Percentiles rank a stretch among this genome's conserved stretches.
Evolutionary conservation across 768 basidiomycete species (phyloP).

Genomic region (Pleurotus salmoneostramineus): DNA sequence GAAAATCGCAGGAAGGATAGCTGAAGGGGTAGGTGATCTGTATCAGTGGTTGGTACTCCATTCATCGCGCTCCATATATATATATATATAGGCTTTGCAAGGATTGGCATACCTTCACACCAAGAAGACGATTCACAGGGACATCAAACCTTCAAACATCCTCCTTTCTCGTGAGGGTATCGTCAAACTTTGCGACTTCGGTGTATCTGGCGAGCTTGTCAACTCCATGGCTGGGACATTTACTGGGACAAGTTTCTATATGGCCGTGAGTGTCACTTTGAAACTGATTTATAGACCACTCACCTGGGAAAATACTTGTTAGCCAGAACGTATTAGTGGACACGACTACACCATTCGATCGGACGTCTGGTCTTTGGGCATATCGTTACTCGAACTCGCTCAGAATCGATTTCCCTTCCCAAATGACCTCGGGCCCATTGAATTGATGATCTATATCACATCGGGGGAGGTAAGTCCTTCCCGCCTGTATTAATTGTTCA

Average conservation of each 20-base stretch:
- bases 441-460: conserved; percentile 88
- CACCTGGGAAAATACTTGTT: conserved; percentile 7
- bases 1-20: conserved; percentile 85
- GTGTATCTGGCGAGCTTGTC: conserved; percentile 94
- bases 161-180: conserved; percentile 85
- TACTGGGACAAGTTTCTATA: conserved; percentile 96
- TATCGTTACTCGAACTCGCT: conserved; percentile 90
- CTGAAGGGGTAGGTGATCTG: conserved; percentile 75
- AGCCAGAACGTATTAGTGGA: conserved; percentile 95
- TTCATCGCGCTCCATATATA: conserved; percentile 11
- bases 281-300: conserved; percentile 8
- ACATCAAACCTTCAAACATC: conserved; percentile 93
- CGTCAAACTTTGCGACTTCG: conserved; percentile 94
- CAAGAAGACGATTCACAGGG: conserved; percentile 90
- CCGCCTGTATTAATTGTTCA: conserved; percentile 11
- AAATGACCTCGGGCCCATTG: conserved; percentile 87
- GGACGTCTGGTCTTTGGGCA: conserved; percentile 97
- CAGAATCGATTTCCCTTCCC: conserved; percentile 96
- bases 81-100: conserved; percentile 60
- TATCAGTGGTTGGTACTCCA: conserved; percentile 1
- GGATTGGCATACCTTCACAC: conserved; percentile 94
- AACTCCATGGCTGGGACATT: conserved; percentile 92
- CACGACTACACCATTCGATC: conserved; percentile 91
- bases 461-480: conserved; percentile 57
- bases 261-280: conserved; percentile 73